Evolutionary conservation across 441 rosid species (phyloP).

Genomic region (Brassica balearica): DNA sequence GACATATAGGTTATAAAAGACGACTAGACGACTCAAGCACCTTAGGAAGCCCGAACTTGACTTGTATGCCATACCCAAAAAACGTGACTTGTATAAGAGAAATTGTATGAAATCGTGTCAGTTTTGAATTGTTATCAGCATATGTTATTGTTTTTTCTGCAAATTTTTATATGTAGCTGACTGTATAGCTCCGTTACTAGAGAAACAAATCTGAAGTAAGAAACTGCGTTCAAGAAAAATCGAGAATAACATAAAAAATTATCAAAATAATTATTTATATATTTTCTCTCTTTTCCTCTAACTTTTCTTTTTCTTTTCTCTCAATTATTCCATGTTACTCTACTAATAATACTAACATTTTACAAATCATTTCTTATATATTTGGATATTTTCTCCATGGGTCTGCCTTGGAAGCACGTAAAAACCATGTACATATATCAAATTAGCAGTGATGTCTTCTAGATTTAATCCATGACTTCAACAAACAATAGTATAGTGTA

Average conservation of each 20-base stretch:
- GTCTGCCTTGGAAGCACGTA: conserved; percentile 14
- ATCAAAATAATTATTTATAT: too few relatives aligned
- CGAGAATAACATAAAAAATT: too few relatives aligned
- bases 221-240: too few relatives aligned
- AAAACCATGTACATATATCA: background rate
- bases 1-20: conserved; percentile 1
- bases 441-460: background rate
- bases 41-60: too few relatives aligned
- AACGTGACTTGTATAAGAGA: background rate
- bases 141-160: too few relatives aligned
- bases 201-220: too few relatives aligned
- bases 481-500: background rate
- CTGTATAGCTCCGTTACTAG: too few relatives aligned
- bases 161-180: too few relatives aligned
- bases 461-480: background rate
- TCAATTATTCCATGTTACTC: background rate
- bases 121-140: background rate
- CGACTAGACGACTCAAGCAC: conserved; percentile 1
- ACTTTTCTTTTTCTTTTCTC: background rate
- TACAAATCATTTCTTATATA: background rate
- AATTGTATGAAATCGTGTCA: background rate
- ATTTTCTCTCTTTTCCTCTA: too few relatives aligned
- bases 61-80: too few relatives aligned
- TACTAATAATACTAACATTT: background rate
- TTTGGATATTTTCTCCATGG: conserved; percentile 21